Percentiles rank a stretch among this genome's conserved stretches.
These are phyloP conservation scores for Talaromyces proteolyticus DNA, from an alignment of 495 filamentous ascomycete genomes.

Conservation along the genomic window DNA sequence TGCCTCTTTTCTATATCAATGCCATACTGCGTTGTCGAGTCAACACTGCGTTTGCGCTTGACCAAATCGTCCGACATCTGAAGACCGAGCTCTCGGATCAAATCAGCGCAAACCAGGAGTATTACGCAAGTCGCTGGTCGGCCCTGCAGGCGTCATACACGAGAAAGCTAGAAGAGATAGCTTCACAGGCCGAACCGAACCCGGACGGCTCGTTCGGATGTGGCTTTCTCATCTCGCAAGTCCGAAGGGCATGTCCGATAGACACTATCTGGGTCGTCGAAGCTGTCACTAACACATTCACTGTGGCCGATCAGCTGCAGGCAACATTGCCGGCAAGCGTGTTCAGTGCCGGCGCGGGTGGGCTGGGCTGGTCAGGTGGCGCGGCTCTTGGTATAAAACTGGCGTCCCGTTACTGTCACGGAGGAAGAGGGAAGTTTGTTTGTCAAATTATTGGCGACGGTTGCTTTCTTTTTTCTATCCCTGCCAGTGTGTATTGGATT, in stretches of 20 bases:
- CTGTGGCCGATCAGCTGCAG: constrained; percentile 74
- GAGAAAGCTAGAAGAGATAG: constrained; percentile 39
- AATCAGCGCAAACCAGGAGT: no score
- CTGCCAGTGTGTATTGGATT: constrained; percentile 91
- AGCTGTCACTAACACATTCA: constrained; percentile 74
- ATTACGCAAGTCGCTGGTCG: no score
- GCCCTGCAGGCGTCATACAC: no score
- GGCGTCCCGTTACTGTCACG: constrained; percentile 43
- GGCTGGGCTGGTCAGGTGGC: constrained; percentile 92
- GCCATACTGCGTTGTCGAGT: constrained; percentile 69
- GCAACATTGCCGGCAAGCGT: constrained; percentile 70
- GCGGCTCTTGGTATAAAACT: constrained; percentile 80
- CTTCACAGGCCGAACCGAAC: no score
- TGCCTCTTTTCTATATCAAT: constrained; percentile 74
- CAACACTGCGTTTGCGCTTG: constrained; percentile 62
- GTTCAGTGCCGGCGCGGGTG: constrained; percentile 92
- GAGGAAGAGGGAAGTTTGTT: constrained; percentile 69
- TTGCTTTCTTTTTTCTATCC: constrained; percentile 82
- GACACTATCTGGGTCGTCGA: constrained; percentile 85
- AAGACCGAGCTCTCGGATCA: no score
- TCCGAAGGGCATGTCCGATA: constrained; percentile 57
- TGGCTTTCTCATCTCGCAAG: constrained; percentile 59
- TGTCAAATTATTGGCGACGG: constrained; percentile 91
- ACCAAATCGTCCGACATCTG: constrained; percentile 60
- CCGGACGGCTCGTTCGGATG: constrained; percentile 63